phyloP scores from a whole-genome alignment of 352 stramenopile species.

The Chrysophaeum taylorii region DNA sequence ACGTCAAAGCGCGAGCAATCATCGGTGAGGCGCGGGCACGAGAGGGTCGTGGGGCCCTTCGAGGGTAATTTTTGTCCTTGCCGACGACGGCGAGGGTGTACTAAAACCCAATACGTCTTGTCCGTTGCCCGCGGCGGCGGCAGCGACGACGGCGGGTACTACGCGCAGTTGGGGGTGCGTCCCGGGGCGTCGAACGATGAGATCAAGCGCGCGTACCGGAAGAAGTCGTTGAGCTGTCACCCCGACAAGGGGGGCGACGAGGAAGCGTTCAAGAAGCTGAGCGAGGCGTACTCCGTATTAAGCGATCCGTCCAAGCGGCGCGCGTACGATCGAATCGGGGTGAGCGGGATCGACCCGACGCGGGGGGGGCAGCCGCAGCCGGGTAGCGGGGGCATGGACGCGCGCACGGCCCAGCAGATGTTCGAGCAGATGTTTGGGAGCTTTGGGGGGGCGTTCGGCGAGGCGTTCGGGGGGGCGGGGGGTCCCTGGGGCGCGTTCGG shows the following conservation, averaged over 20 bases:
- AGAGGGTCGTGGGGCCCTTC: no score
- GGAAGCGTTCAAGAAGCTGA: slow-evolving; percentile 6
- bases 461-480: background rate
- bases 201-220: background rate
- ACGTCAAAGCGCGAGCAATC: no score
- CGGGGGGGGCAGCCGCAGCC: no score
- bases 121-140: background rate
- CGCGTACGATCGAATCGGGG: background rate
- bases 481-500: background rate
- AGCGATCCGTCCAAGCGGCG: background rate
- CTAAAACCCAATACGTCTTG: no score
- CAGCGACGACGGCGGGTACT: slow-evolving; percentile 4
- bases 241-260: background rate
- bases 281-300: background rate
- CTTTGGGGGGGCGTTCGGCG: slow-evolving; percentile 2
- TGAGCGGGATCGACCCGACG: no score
- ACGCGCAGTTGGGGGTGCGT: background rate
- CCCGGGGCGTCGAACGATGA: background rate
- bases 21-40: no score
- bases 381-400: no score
- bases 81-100: no score
- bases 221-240: background rate
- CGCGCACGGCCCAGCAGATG: background rate
- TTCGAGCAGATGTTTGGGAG: slow-evolving; percentile 4
- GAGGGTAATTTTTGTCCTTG: no score